A percentile compares a stretch with the other conserved stretches of the same genome.
These are phyloP conservation scores for Piromyces finnis DNA, from an alignment of 192 early-diverging fungal species.

Conservation along the genomic window DNA sequence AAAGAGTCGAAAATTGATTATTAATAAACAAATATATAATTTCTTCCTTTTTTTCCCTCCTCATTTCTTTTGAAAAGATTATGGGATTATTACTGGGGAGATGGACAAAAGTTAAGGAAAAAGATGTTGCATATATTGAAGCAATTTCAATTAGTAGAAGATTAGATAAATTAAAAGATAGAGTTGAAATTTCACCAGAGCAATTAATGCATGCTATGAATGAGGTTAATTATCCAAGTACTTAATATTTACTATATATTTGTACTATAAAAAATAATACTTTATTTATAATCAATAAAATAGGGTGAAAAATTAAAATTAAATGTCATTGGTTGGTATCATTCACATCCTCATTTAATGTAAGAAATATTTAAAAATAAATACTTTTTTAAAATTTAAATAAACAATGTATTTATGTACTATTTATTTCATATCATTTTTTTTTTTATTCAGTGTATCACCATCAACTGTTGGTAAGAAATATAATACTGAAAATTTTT, in stretches of 20 bases:
- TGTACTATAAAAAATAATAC: too few relatives aligned
- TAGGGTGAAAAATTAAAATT: background rate
- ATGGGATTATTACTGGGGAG: background rate
- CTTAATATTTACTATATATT: too few relatives aligned
- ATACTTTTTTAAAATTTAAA: too few relatives aligned
- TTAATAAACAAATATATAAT: too few relatives aligned
- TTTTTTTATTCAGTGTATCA: too few relatives aligned
- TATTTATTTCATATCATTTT: too few relatives aligned
- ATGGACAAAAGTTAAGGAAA: background rate
- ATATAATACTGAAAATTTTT: too few relatives aligned
- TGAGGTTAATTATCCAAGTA: background rate
- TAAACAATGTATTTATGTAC: too few relatives aligned
- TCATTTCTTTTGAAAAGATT: background rate
- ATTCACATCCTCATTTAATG: slow-evolving; percentile 3
- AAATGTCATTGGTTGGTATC: slow-evolving; percentile 4
- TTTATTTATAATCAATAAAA: too few relatives aligned
- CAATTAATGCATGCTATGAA: background rate
- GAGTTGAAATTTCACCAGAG: slow-evolving; percentile 5
- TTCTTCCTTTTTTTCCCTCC: too few relatives aligned
- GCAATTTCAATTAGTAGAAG: slow-evolving; percentile 1
- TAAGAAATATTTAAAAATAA: background rate
- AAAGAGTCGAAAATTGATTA: too few relatives aligned
- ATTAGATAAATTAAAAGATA: slow-evolving; percentile 3
- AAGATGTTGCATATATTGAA: background rate
- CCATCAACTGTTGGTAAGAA: background rate